Conservation (phyloP, 805 yeast genomes). For the Metschnikowia amazonensis region DNA sequence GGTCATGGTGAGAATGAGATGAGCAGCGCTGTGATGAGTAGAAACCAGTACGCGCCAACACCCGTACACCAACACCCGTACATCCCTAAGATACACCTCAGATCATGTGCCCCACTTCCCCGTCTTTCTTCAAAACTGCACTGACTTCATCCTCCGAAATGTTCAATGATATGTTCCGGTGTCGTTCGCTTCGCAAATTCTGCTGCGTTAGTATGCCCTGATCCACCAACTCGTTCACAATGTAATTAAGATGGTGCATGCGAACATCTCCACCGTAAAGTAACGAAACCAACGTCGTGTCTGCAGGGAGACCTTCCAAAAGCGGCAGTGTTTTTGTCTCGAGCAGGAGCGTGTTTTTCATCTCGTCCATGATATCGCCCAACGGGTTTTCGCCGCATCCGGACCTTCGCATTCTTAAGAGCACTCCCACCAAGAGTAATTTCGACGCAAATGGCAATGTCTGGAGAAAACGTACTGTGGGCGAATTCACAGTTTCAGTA, state of each 20-base stretch:
- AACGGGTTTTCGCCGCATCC: conserved; percentile 68
- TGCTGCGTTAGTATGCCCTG: conserved; percentile 74
- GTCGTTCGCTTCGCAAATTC: conserved; percentile 62
- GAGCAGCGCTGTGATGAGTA: too few relatives aligned
- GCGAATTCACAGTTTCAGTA: conserved; percentile 72
- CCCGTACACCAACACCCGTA: conserved; percentile 8
- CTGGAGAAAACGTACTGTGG: conserved; percentile 55
- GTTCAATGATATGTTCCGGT: conserved; percentile 58
- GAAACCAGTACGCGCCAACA: too few relatives aligned
- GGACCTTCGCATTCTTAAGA: conserved; percentile 60
- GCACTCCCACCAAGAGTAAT: conserved; percentile 63
- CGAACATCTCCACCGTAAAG: conserved; percentile 37
- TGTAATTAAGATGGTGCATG: conserved; percentile 54
- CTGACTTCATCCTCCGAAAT: conserved; percentile 68
- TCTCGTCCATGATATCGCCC: conserved; percentile 78
- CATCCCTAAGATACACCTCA: conserved; percentile 7
- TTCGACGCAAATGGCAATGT: conserved; percentile 67
- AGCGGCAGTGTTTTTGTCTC: conserved; percentile 27
- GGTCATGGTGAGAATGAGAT: conserved; percentile 18
- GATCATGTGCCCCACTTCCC: conserved; percentile 16
- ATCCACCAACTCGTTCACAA: conserved; percentile 69
- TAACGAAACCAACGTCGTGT: conserved; percentile 20
- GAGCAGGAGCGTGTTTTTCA: conserved; percentile 48
- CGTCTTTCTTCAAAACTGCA: conserved; percentile 57
- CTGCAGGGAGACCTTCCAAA: conserved; percentile 10